Conservation (phyloP, 805 yeast genomes). For the Candida parachauliodes region DNA sequence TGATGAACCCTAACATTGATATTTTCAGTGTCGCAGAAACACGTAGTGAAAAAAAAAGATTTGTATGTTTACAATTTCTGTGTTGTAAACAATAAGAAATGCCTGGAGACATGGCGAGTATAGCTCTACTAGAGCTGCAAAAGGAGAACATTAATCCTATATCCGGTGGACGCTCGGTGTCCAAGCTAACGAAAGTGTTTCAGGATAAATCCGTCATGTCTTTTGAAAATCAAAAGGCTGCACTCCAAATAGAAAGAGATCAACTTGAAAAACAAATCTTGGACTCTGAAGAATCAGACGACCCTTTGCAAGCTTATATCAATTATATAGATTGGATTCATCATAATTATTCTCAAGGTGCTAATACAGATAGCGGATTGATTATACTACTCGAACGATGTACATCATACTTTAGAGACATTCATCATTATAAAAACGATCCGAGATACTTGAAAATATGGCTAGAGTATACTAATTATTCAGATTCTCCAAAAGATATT, state of each 20-base stretch:
- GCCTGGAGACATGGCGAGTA: constrained; percentile 9
- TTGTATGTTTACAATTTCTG: constrained; percentile 6
- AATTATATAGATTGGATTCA: constrained; percentile 75
- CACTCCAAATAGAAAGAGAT: constrained; percentile 32
- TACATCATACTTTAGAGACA: constrained; percentile 64
- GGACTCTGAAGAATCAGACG: constrained; percentile 64
- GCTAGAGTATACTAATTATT: constrained; percentile 69
- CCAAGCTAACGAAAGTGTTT: constrained; percentile 47
- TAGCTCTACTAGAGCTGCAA: constrained; percentile 36
- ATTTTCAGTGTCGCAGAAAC: not conserved
- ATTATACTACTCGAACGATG: constrained; percentile 65
- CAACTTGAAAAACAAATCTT: constrained; percentile 49
- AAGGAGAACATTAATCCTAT: constrained; percentile 77
- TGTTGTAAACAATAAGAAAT: not conserved
- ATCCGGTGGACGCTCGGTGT: constrained; percentile 65
- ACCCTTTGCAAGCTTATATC: constrained; percentile 75
- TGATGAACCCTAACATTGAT: not conserved
- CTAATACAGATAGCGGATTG: constrained; percentile 60
- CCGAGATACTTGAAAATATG: constrained; percentile 77
- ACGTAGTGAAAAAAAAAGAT: not conserved
- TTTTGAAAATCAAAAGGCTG: constrained; percentile 21
- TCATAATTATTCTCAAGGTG: constrained; percentile 58
- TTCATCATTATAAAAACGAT: constrained; percentile 70
- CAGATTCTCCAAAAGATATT: constrained; percentile 67
- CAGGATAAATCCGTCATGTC: constrained; percentile 8